Evolutionary conservation across 768 basidiomycete species (phyloP).

Genomic region (Tylopilus sp.): DNA sequence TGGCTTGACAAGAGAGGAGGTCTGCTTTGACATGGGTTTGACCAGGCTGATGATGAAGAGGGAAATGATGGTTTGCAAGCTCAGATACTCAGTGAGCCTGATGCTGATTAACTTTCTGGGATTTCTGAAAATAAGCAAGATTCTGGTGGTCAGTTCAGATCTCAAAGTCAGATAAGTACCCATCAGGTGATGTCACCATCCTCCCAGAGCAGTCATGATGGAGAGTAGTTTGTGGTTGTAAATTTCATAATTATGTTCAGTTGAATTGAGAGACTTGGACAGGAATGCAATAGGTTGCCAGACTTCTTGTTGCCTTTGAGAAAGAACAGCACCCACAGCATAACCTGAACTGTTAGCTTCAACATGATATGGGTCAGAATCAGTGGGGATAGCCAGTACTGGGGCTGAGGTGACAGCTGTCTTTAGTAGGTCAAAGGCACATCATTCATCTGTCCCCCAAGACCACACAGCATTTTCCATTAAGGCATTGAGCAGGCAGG

Average conservation of each 20-base stretch:
- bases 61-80: no score
- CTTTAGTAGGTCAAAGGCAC: neutral
- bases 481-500: fast-evolving
- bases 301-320: neutral
- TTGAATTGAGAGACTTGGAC: neutral
- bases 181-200: neutral
- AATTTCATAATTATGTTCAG: neutral
- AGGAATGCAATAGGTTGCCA: neutral
- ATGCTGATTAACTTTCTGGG: neutral
- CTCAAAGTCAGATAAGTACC: neutral
- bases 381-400: neutral
- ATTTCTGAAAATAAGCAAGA: neutral
- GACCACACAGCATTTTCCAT: neutral
- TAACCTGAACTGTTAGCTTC: neutral
- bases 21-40: no score
- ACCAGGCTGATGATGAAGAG: no score
- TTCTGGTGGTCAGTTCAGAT: neutral
- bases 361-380: neutral
- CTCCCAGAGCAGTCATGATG: fast-evolving
- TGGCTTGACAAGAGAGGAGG: no score
- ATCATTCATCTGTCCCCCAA: neutral
- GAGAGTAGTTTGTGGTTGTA: neutral
- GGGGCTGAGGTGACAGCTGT: neutral
- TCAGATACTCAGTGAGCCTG: no score
- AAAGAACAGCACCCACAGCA: neutral